phyloP scores from a whole-genome alignment of 768 basidiomycete genomes.

The Termitomyces sp. region DNA sequence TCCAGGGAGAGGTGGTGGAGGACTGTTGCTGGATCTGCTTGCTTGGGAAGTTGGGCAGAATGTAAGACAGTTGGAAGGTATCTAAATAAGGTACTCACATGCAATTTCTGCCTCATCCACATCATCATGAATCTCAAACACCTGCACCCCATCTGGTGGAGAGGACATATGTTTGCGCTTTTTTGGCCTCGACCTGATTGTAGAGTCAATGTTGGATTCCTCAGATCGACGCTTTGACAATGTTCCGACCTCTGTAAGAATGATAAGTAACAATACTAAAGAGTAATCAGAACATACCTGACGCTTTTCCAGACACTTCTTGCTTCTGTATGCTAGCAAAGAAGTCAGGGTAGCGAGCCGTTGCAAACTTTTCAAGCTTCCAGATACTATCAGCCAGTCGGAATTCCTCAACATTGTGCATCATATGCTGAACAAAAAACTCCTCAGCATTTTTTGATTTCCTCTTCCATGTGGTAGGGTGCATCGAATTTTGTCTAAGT shows the following conservation, averaged over 20 bases:
- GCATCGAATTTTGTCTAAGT: not conserved
- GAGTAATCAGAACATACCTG: not conserved
- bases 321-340: not conserved
- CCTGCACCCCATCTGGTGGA: not conserved
- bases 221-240: not conserved
- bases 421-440: not conserved
- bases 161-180: not conserved
- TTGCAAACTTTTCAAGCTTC: conserved; percentile 1
- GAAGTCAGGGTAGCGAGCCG: not conserved
- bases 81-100: too few species aligned
- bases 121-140: not conserved
- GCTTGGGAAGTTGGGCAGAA: not conserved
- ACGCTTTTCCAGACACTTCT: not conserved
- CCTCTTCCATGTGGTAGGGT: not conserved
- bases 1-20: too few species aligned
- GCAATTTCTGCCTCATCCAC: too few species aligned
- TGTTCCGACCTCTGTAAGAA: not conserved
- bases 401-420: not conserved
- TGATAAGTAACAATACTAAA: not conserved
- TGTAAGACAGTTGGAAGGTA: not conserved
- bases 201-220: not conserved
- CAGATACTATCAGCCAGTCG: not conserved
- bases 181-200: not conserved
- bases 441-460: not conserved
- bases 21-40: not conserved